phyloP scores from a whole-genome alignment of 768 basidiomycete genomes.

The Chalciporus chontae region DNA sequence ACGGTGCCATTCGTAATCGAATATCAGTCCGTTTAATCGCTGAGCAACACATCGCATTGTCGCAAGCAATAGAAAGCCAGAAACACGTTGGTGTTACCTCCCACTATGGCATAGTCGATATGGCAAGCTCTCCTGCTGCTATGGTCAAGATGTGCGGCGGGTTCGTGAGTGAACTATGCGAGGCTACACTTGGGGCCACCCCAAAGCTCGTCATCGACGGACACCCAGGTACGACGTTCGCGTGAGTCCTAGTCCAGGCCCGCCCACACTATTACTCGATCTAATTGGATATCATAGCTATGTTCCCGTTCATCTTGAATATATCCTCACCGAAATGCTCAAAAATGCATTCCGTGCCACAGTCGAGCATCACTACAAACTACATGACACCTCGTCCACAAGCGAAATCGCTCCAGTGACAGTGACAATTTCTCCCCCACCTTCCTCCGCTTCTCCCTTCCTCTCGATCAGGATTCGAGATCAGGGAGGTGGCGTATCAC shows the following conservation, averaged over 20 bases:
- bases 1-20: constrained; percentile 80
- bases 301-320: constrained; percentile 87
- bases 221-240: constrained; percentile 63
- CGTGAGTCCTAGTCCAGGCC: constrained; percentile 49
- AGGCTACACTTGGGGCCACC: constrained; percentile 73
- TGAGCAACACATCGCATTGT: constrained; percentile 86
- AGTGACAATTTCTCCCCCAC: constrained; percentile 67
- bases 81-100: constrained; percentile 28
- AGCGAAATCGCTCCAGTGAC: constrained; percentile 55
- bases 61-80: constrained; percentile 55
- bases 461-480: constrained; percentile 81
- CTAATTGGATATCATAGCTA: constrained; percentile 47
- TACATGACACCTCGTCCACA: constrained; percentile 33
- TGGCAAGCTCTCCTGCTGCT: constrained; percentile 62
- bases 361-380: constrained; percentile 65
- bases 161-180: constrained; percentile 82
- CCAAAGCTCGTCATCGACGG: constrained; percentile 74
- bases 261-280: constrained; percentile 2
- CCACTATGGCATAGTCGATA: constrained; percentile 72
- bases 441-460: constrained; percentile 37
- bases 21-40: constrained; percentile 87
- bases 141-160: constrained; percentile 79
- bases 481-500: constrained; percentile 81
- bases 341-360: constrained; percentile 92
- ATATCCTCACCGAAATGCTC: constrained; percentile 85